Evolutionary conservation across 371 early-diverging fungal species (phyloP).

Genomic region (Apophysomyces variabilis): DNA sequence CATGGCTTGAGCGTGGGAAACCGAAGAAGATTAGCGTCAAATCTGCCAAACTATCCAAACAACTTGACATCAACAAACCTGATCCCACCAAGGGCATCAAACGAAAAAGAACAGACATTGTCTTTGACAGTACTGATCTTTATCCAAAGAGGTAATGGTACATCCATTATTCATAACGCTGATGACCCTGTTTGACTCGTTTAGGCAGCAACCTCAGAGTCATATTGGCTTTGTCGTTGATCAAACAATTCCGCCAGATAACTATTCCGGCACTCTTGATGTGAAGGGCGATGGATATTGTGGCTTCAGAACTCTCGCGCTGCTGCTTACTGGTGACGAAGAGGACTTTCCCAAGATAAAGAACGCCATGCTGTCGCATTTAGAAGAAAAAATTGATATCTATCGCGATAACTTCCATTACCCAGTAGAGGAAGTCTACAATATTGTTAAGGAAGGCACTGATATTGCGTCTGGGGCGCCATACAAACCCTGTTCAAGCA

Average conservation of each 20-base stretch:
- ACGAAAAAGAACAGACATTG: too few species aligned
- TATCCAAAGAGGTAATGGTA: too few species aligned
- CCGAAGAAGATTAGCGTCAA: too few species aligned
- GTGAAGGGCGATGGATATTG: not conserved
- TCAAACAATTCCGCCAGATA: not conserved
- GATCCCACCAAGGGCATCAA: too few species aligned
- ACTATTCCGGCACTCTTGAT: not conserved
- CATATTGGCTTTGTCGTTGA: not conserved
- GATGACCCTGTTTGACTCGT: too few species aligned
- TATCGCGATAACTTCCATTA: not conserved
- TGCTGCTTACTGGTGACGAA: not conserved
- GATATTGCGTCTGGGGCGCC: not conserved
- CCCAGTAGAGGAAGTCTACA: not conserved
- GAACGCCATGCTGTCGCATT: not conserved
- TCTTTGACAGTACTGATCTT: too few species aligned
- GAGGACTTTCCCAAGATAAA: not conserved
- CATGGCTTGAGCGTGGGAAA: too few species aligned
- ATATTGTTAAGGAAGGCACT: not conserved
- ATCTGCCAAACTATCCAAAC: too few species aligned
- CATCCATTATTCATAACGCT: too few species aligned
- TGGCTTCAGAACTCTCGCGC: not conserved
- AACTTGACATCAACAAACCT: too few species aligned
- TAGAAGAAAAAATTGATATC: not conserved
- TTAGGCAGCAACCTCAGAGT: too few species aligned
- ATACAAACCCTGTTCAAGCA: not conserved